Evolutionary conservation across 1,139 yeast genomes (phyloP).

Genomic region (Yamadazyma blattariae): DNA sequence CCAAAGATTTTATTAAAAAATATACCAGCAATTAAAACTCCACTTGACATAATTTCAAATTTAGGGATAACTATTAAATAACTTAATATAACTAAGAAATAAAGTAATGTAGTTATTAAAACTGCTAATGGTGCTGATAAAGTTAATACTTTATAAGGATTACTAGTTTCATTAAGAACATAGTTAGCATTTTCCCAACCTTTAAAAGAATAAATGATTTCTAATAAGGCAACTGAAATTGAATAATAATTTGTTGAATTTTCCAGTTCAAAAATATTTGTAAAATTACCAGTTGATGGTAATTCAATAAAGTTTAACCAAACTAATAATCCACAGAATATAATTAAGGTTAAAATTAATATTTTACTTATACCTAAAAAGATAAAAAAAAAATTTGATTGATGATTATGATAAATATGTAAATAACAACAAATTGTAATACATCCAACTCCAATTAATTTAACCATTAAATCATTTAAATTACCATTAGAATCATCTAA

Average conservation of each 20-base stretch:
- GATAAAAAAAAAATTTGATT: slow-evolving; percentile 43
- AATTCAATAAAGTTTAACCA: slow-evolving; percentile 25
- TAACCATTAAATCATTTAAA: slow-evolving; percentile 25
- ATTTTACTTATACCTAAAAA: slow-evolving; percentile 44
- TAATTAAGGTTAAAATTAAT: slow-evolving; percentile 37
- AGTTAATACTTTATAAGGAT: slow-evolving; percentile 66
- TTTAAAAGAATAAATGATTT: slow-evolving; percentile 28
- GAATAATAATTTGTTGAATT: slow-evolving; percentile 25
- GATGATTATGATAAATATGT: slow-evolving; percentile 37
- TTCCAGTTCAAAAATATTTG: slow-evolving; percentile 21
- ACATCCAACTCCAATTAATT: slow-evolving; percentile 44
- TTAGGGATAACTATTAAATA: slow-evolving; percentile 77
- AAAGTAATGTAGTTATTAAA: slow-evolving; percentile 54
- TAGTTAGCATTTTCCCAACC: slow-evolving; percentile 46
- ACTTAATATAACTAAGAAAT: slow-evolving; percentile 67
- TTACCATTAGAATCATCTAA: slow-evolving; percentile 19
- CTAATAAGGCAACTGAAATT: slow-evolving; percentile 39
- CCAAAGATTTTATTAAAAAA: slow-evolving; percentile 78
- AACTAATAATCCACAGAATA: slow-evolving; percentile 33
- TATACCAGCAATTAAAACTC: slow-evolving; percentile 70
- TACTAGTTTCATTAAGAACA: slow-evolving; percentile 38
- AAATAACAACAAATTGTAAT: slow-evolving; percentile 40
- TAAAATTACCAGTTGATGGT: slow-evolving; percentile 23
- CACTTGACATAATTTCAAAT: slow-evolving; percentile 56
- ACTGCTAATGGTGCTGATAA: slow-evolving; percentile 75